Evolutionary conservation across 192 early-diverging fungal species (phyloP), one percentile per base, ranked within the genome.

Genomic region (Coemansia sp.): DNA sequence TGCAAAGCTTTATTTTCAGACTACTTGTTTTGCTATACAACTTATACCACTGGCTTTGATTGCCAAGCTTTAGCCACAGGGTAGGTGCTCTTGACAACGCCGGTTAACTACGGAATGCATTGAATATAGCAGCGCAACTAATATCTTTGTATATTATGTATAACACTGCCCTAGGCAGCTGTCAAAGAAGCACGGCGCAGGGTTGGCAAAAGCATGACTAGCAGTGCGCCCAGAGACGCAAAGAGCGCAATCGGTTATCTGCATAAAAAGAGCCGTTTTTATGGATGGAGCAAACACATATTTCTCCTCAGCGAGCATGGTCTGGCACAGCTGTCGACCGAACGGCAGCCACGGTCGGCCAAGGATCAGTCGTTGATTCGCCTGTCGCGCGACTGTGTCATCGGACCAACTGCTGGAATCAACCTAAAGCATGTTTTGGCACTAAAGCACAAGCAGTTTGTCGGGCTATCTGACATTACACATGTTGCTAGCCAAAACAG

Each of bases 241-340:
- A 26, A 19, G 10, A 29, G 57, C 31, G 66, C 52, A 11, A 27
- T 72, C 17, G 78, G 78, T 3, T 66, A 56, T 62, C 45, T 81
- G 50, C 72, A 81, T 23, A 75, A 61, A 48, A 81, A 71, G 54
- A 74, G 67, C 59, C 65, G 78, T 22, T 81, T 81, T 49, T 81
- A 81, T 57, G 69, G 78, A 29, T 81, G 78, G 78, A 71, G 49
- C 49, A 69, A 52, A 48, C 43, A 64, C 26, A 54, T 72, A n/a
- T 75, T 71, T 59, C 55, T 63, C 29, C 66, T 81, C 47, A 45
- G 61, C 19, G 41, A 56, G 7, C 62, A 53, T 0, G 78, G 72
- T 10, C 45, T 81, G 23, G 60, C 70, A 3, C 49, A 62, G 48
- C 47, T 72, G 14, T 51, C 57, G 1, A n/a, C 55, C n/a, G 78